phyloP scores from a whole-genome alignment of 1,284 basidiomycete species.

The Phlebopus sp. region DNA sequence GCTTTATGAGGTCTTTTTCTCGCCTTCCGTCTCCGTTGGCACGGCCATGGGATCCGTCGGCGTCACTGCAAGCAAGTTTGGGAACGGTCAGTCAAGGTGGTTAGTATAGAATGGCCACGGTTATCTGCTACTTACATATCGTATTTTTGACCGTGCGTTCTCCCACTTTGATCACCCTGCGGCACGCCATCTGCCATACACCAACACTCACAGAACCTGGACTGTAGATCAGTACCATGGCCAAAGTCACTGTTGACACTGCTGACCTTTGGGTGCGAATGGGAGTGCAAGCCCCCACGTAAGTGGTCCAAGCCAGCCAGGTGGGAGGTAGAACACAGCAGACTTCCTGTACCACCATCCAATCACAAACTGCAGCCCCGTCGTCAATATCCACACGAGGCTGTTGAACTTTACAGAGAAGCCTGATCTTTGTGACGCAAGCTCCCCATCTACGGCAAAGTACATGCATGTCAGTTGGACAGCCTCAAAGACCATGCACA shows the following conservation, averaged over 20 bases:
- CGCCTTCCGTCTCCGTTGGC: constrained; percentile 16
- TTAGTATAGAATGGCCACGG: background rate
- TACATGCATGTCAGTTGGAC: constrained; percentile 2
- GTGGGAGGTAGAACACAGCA: constrained; percentile 89
- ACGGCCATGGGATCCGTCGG: constrained; percentile 21
- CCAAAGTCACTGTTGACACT: constrained; percentile 10
- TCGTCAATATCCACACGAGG: constrained; percentile 78
- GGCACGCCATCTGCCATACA: constrained; percentile 89
- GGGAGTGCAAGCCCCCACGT: constrained; percentile 82
- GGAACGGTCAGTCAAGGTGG: background rate
- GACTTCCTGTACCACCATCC: constrained; percentile 87
- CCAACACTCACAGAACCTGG: constrained; percentile 85
- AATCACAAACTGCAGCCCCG: constrained; percentile 77
- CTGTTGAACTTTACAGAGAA: constrained; percentile 78
- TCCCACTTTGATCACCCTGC: constrained; percentile 67
- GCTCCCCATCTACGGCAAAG: constrained; percentile 59
- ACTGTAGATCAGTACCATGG: background rate
- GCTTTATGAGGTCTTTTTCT: constrained; percentile 15
- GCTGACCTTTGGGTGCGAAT: constrained; percentile 70
- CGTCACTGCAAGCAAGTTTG: constrained; percentile 5
- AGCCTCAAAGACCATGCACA: background rate
- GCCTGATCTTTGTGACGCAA: constrained; percentile 59
- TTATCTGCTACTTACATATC: constrained; percentile 17
- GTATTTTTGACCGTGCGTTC: constrained; percentile 67
- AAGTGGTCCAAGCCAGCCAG: constrained; percentile 83